These are phyloP conservation scores for Scytalidium lignicola DNA, from an alignment of 2,329 filamentous ascomycete species.

Conservation along the genomic window DNA sequence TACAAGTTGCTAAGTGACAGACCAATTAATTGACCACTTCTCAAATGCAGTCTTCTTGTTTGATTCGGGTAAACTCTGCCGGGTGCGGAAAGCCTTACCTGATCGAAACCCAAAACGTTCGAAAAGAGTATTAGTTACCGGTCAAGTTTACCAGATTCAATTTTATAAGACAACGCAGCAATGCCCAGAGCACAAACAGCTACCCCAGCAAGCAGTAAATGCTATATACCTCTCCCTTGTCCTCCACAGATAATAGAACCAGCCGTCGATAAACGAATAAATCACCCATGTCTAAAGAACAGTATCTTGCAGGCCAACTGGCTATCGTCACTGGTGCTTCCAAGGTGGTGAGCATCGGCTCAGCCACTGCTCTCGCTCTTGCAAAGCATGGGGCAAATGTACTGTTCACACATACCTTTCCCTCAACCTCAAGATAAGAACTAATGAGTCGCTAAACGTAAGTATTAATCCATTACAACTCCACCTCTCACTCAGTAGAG, in stretches of 20 bases:
- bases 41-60: too few relatives aligned
- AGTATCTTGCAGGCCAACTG: conserved; percentile 7
- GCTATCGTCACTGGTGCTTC: conserved; percentile 13
- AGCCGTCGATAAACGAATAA: neutral
- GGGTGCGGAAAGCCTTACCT: neutral
- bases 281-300: conserved; percentile 20
- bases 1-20: too few relatives aligned
- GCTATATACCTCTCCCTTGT: neutral
- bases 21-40: too few relatives aligned
- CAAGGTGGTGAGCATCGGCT: conserved; percentile 8
- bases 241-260: neutral
- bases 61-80: neutral
- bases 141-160: neutral
- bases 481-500: conserved; percentile 1
- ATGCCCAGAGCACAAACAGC: neutral
- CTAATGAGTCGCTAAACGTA: neutral
- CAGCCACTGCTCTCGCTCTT: conserved; percentile 11
- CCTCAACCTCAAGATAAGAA: neutral
- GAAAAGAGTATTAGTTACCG: neutral
- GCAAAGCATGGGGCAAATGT: conserved; percentile 13
- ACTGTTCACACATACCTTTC: conserved; percentile 4
- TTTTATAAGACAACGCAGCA: neutral
- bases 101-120: neutral
- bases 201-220: neutral
- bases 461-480: neutral